A percentile compares a stretch with the other conserved stretches of the same genome.
Conservation (phyloP, 1,284 basidiomycete genomes). For the Ceratobasidium sp. region DNA sequence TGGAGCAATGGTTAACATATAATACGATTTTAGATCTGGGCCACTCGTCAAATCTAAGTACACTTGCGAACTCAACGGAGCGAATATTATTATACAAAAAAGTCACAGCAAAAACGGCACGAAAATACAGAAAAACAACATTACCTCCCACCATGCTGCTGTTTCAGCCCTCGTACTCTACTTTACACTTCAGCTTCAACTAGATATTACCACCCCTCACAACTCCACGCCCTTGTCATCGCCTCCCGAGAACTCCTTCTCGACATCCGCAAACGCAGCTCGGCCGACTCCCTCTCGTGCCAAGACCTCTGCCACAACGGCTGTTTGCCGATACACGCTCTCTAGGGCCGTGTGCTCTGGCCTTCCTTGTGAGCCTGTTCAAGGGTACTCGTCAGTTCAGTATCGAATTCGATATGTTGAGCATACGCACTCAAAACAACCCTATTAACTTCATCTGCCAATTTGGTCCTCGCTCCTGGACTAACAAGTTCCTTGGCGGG, state of each 20-base stretch:
- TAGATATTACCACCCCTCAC: neutral
- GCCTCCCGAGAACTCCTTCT: constrained; percentile 64
- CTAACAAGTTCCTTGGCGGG: constrained; percentile 63
- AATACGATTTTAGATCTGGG: neutral
- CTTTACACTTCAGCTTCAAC: neutral
- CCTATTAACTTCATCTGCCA: constrained; percentile 78
- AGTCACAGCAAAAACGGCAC: constrained; percentile 16
- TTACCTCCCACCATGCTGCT: no score
- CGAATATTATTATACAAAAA: constrained; percentile 37
- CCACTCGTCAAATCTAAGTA: constrained; percentile 12
- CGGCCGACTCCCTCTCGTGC: constrained; percentile 70
- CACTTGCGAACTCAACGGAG: constrained; percentile 5
- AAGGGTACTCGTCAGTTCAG: constrained; percentile 18
- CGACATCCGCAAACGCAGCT: constrained; percentile 79
- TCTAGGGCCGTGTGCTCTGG: constrained; percentile 74
- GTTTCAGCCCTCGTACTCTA: neutral
- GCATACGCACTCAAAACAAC: constrained; percentile 72
- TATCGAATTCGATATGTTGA: no score
- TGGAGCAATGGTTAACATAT: neutral
- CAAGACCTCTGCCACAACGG: constrained; percentile 67
- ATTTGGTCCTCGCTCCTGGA: constrained; percentile 63
- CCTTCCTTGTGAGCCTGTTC: constrained; percentile 72
- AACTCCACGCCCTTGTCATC: neutral
- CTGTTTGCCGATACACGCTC: constrained; percentile 72
- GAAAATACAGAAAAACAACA: constrained; percentile 20